Evolutionary conservation across 106 monocot species (phyloP), one percentile per base, ranked within the genome.

Genomic region (Dioscorea alata): DNA sequence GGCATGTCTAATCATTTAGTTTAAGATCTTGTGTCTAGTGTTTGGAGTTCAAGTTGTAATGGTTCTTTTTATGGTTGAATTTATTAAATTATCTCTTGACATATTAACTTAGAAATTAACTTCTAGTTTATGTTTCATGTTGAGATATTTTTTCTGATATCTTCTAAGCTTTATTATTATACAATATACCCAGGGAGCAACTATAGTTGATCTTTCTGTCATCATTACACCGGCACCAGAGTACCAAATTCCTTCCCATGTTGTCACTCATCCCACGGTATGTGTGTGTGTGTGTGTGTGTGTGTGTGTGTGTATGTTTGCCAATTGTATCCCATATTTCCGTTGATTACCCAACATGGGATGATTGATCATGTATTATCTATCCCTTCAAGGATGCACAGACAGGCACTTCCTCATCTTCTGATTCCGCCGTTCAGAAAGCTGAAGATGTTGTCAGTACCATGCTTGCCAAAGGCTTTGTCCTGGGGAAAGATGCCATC

Each of bases 391-490:
- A 85, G 85, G 20, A 75, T 5, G 64, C 71, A 18, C 81, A 84
- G 42, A 31, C 15, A 18, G 74, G 75, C 31, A 22, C 76, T 2
- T 56, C 67, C 28, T 48, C 65, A 20, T 76, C 75, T 17, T 42
- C 72, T 18, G 84, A 79, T 71, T 79, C 88, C 12, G 83, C 90
- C 2, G 71, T 88, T 18, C 87, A 81, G 74, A 94, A 88, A 71
- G 90, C 90, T 14, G 94, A 94, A 75, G 88, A 88, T 50, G 85
- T 83, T 24, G 83, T 94, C 17, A 80, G 64, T 65, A 76, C 73
- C 33, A 94, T 94, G 94, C 85, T 94, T 19, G 90, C 90, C 49
- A 94, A 94, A 73, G 88, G 94, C 9, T 94, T 88, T 67, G 61
- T 86, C 63, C 71, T 91, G 1, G 94, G 94, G 8, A 88, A 83